Base-by-base conservation (phyloP, 2,329 filamentous ascomycete genomes). In the Claviceps humidiphila region DNA sequence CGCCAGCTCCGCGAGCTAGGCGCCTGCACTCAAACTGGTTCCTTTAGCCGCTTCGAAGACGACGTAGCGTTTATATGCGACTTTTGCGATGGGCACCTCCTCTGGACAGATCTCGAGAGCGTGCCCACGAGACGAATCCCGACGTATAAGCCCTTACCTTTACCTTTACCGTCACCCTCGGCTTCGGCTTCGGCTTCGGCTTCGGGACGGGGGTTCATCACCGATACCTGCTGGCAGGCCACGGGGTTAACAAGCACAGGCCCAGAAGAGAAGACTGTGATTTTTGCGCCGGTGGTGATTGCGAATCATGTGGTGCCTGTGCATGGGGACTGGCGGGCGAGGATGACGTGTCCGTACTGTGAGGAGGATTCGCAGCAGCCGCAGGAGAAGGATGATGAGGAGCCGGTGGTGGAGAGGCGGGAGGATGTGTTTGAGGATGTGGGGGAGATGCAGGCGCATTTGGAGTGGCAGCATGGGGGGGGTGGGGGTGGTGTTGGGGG, bases 11-110 rank as follows among this genome's bases (percentile, higher is more conserved):
- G 78, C 53, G 76, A 77, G 61, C 66, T 80, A 5, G 66, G 67
- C 34, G 65, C 69, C 24, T 81, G 77, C 64, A 76, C 76, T 57
- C 61, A 63, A 4, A 68, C 77, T 2, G 78, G 78, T n/a, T 67
- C 69, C 30, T 81, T 81, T 55, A 74, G 79, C 63, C 71, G 76
- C 14, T 74, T 80, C 50, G 75, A 78, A 37, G 61, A 64, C 41
- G 77, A 80, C 54, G 70, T 80, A 47, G 77, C 74, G 7, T 81
- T 81, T 58, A 68, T 79, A 7, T 82, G 78, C 66, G 77, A 82
- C 64, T 81, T 75, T 60, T 81, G 78, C 65, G 77, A 81, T 60
- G 78, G 78, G 2, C 76, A 77, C 59, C 65, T 81, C 24, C 65
- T 81, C 22, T 81, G 78, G 78, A 71, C 76, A 53, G 75, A 82